Evolutionary conservation across 257 asterid species (phyloP).

Genomic region (Nicotiana otophora): DNA sequence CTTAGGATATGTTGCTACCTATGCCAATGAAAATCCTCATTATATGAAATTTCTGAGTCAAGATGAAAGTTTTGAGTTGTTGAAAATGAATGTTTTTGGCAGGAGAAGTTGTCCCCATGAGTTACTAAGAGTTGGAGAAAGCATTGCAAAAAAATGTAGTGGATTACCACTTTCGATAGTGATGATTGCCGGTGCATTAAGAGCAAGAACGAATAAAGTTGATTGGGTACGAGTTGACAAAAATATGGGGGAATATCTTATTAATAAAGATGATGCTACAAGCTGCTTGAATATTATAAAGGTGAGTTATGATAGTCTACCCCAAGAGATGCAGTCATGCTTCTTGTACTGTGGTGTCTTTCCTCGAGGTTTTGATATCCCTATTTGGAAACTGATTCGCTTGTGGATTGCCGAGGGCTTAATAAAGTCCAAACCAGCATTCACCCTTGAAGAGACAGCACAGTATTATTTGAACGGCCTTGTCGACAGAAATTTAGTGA

Average conservation of each 20-base stretch:
- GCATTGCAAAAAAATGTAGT: conserved; percentile 16
- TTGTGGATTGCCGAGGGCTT: conserved; percentile 51
- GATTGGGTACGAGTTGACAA: conserved; percentile 14
- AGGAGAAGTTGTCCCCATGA: conserved; percentile 10
- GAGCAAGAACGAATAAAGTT: background rate
- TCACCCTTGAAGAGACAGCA: conserved; percentile 33
- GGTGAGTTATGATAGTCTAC: conserved; percentile 14
- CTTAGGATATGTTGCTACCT: conserved; percentile 11
- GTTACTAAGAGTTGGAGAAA: conserved; percentile 9
- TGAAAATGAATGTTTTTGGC: conserved; percentile 29
- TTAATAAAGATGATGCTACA: background rate
- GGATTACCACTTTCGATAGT: conserved; percentile 51
- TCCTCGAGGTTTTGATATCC: conserved; percentile 26
- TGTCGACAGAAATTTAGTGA: conserved; percentile 36
- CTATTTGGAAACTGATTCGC: conserved; percentile 16
- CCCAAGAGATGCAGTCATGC: conserved; percentile 5
- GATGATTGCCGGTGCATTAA: conserved; percentile 38
- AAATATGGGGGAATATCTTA: conserved; percentile 12
- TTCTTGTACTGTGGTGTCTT: conserved; percentile 24
- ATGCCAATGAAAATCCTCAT: conserved; percentile 22
- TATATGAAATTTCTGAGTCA: conserved; percentile 15
- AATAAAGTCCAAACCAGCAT: conserved; percentile 6
- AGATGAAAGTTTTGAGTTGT: conserved; percentile 29
- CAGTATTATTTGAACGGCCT: conserved; percentile 27
- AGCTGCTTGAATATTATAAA: background rate